Percentiles rank a stretch among this genome's conserved stretches.
phyloP scores from a whole-genome alignment of 441 rosid species.

The Corymbia citriodora region DNA sequence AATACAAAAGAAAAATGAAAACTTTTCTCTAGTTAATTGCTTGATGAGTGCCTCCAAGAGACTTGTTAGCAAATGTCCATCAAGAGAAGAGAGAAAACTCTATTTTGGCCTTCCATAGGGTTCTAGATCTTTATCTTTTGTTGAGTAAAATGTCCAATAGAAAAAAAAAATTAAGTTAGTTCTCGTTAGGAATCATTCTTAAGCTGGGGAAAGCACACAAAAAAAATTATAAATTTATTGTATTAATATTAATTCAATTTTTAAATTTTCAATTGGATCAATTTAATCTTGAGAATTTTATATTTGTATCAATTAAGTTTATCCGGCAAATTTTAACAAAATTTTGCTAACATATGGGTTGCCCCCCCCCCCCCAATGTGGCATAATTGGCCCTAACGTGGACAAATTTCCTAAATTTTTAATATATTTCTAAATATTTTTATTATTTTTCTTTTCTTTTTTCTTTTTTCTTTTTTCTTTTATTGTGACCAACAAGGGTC shows the following conservation, averaged over 20 bases:
- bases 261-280: fast-evolving
- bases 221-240: too few relatives aligned
- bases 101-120: background rate
- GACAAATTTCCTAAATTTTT: too few relatives aligned
- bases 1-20: background rate
- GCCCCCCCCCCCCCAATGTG: fast-evolving
- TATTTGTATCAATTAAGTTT: background rate
- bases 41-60: background rate
- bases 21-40: background rate
- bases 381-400: fast-evolving
- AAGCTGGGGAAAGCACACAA: background rate
- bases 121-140: background rate
- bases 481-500: background rate
- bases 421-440: too few relatives aligned
- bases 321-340: too few relatives aligned
- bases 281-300: too few relatives aligned
- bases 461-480: too few relatives aligned
- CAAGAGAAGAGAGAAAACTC: background rate
- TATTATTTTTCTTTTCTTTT: too few relatives aligned
- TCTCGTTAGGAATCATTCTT: background rate
- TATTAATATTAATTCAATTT: too few relatives aligned
- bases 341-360: fast-evolving
- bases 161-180: background rate
- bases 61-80: background rate
- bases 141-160: background rate